phyloP scores from a whole-genome alignment of 495 filamentous ascomycete species.

The Copromyces sp. region DNA sequence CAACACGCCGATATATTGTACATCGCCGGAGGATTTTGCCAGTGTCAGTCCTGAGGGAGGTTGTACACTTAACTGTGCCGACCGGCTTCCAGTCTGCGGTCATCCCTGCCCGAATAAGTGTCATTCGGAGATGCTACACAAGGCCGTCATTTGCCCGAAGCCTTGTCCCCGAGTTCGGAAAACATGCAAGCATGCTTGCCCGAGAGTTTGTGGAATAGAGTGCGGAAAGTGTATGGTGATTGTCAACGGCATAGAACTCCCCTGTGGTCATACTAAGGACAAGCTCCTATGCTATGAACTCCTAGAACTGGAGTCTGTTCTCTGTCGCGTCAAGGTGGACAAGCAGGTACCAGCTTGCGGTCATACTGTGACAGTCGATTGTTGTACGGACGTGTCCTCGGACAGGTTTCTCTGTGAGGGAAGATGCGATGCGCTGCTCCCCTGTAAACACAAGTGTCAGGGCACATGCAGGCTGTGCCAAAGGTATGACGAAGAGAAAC shows the following conservation, averaged over 20 bases:
- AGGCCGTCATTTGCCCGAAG: slow-evolving; percentile 51
- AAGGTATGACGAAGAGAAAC: slow-evolving; percentile 13
- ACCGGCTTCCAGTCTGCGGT: slow-evolving; percentile 52
- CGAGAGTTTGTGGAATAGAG: slow-evolving; percentile 46
- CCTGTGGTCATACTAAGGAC: slow-evolving; percentile 48
- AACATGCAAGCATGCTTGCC: slow-evolving; percentile 55
- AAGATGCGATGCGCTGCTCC: slow-evolving; percentile 34
- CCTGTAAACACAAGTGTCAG: slow-evolving; percentile 55
- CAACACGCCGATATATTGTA: slow-evolving; percentile 44
- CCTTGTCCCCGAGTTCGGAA: slow-evolving; percentile 45
- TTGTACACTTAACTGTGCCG: slow-evolving; percentile 49
- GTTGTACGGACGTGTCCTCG: slow-evolving; percentile 32
- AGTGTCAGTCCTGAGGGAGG: slow-evolving; percentile 60
- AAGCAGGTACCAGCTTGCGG: slow-evolving; percentile 41
- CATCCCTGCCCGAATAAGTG: slow-evolving; percentile 61
- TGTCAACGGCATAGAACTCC: slow-evolving; percentile 27
- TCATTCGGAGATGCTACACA: slow-evolving; percentile 57
- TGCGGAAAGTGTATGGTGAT: slow-evolving; percentile 14
- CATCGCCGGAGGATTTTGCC: slow-evolving; percentile 52
- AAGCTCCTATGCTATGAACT: slow-evolving; percentile 41
- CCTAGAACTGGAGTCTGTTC: slow-evolving; percentile 7
- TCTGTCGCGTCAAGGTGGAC: slow-evolving; percentile 28
- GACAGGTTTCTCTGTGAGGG: slow-evolving; percentile 34
- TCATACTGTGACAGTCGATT: slow-evolving; percentile 43
- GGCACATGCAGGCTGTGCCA: slow-evolving; percentile 42